A percentile compares a stretch with the other conserved stretches of the same genome.
Conservation (phyloP, 139 green algal genomes). For the Chlorella sp. region DNA sequence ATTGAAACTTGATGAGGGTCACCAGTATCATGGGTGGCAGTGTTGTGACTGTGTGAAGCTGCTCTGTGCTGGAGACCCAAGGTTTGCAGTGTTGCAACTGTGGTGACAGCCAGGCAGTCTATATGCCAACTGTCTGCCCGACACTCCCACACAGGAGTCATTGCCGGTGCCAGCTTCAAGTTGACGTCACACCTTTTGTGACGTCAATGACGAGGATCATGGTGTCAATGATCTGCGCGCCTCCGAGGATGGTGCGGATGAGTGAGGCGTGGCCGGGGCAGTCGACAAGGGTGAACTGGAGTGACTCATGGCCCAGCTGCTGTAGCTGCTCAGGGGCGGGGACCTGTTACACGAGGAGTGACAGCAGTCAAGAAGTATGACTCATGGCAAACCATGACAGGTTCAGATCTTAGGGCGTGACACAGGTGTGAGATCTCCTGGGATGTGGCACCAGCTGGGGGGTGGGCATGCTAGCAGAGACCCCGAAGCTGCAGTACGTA, state of each 20-base stretch:
- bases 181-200: constrained; percentile 76
- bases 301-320: constrained; percentile 25
- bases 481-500: not conserved
- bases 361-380: not conserved
- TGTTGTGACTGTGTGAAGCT: too few relatives aligned
- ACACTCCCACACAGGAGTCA: too few relatives aligned
- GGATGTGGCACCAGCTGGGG: not conserved
- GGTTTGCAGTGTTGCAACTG: too few relatives aligned
- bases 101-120: too few relatives aligned
- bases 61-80: too few relatives aligned
- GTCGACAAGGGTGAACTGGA: constrained; percentile 95
- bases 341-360: constrained; percentile 14
- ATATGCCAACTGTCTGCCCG: too few relatives aligned
- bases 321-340: constrained; percentile 36
- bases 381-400: not conserved
- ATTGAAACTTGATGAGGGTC: too few relatives aligned
- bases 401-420: not conserved
- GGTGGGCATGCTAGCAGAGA: not conserved
- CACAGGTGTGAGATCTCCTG: not conserved
- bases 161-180: too few relatives aligned
- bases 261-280: constrained; percentile 96
- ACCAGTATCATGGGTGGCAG: too few relatives aligned
- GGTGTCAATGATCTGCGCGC: constrained; percentile 94
- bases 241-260: constrained; percentile 92
- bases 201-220: constrained; percentile 95